Evolutionary conservation across 1,139 yeast genomes (phyloP), one percentile per base, ranked within the genome.

Genomic region (Candida mesenterica): DNA sequence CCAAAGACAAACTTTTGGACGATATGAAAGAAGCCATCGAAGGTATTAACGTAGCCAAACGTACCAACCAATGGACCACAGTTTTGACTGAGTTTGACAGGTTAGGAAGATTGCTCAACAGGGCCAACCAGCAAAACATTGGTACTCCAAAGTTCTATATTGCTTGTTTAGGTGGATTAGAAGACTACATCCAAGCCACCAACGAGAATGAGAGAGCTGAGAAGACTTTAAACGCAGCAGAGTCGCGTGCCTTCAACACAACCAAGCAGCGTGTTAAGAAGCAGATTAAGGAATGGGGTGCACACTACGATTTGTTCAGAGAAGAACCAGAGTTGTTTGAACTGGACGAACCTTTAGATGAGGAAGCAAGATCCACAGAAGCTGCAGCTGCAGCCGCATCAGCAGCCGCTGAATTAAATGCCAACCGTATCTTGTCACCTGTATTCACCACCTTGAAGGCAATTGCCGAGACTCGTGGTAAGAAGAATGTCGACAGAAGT

Each of bases 401-500:
- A 27, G 59, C 55, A 24, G 43, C 61, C 31, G 61, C 53, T 24
- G 52, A 52, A 12, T 62, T 43, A 14, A 51, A 53, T 19, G 41
- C 44, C 18, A 48, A 48, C 32, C 59, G 61, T 41, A 52, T 49
- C 22, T 57, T 67, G 49, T 61, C 69, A 45, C 70, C 72, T 15
- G 81, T 90, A 37, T 88, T 90, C 70, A 71, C 81, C 41, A 79
- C 86, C 29, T 73, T 92, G 57, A 78, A 82, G 57, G 66, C 79
- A 37, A 81, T 94, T 43, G 70, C 86, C 45, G 98, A 92, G 61
- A 75, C 90, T 33, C 83, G 98, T 65, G 98, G 98, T 71, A 90
- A 90, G 71, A 92, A 88, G 74, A 88, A 87, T 61, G 84, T 89
- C 46, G 96, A 92, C 61, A 79, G 82, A 49, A 65, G 60, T 43